A percentile compares a stretch with the other conserved stretches of the same genome.
phyloP scores from a whole-genome alignment of 2,329 filamentous ascomycete species.

The Blastomyces gilchristii region DNA sequence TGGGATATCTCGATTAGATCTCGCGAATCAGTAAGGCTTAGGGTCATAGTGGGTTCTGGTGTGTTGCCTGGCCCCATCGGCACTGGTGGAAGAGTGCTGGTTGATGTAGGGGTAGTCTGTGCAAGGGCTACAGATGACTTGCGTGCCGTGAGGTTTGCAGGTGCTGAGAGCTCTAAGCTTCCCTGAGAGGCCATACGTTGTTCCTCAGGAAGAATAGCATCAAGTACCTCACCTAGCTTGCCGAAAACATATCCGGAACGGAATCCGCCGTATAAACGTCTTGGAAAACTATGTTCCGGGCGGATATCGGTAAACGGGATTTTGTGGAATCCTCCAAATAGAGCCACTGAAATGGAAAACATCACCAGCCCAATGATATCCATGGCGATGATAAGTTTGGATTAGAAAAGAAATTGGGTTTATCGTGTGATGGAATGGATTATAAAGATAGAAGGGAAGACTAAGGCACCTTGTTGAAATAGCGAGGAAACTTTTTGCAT shows the following conservation, averaged over 20 bases:
- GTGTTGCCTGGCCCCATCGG: neutral
- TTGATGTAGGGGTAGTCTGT: neutral
- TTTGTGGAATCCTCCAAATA: slow-evolving; percentile 16
- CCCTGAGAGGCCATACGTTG: neutral
- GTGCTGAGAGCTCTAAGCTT: neutral
- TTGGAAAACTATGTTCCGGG: slow-evolving; percentile 8
- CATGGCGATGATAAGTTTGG: slow-evolving; percentile 11
- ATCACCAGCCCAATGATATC: slow-evolving; percentile 14
- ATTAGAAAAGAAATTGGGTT: neutral
- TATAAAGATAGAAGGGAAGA: neutral
- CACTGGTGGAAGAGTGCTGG: neutral
- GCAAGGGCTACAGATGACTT: neutral
- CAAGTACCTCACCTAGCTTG: neutral
- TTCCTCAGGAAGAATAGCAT: neutral
- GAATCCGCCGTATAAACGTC: slow-evolving; percentile 9
- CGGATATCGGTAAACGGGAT: slow-evolving; percentile 8
- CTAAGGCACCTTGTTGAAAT: neutral
- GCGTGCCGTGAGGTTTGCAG: neutral
- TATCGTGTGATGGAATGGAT: neutral
- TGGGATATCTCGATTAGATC: neutral
- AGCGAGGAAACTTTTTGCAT: neutral
- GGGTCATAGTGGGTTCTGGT: neutral
- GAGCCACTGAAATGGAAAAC: slow-evolving; percentile 16
- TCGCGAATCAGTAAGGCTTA: neutral
- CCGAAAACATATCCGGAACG: slow-evolving; percentile 8